phyloP scores from a whole-genome alignment of 164 flowering plant species.

The Saururus chinensis region DNA sequence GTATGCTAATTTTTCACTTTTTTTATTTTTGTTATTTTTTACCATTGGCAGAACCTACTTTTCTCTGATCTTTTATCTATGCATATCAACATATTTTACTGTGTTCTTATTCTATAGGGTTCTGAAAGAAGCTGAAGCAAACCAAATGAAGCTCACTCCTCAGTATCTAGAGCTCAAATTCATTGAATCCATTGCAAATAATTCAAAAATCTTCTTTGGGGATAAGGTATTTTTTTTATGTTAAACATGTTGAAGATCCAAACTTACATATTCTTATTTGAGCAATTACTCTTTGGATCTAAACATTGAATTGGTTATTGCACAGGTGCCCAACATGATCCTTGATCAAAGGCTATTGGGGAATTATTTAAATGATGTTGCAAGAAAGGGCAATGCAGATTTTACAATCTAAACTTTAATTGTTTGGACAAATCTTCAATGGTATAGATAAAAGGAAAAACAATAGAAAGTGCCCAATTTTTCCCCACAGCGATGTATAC shows the following conservation, averaged over 20 bases:
- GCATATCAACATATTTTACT: no score
- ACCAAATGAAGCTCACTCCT: slow-evolving; percentile 83
- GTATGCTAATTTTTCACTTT: no score
- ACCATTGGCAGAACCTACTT: no score
- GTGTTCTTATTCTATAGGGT: slow-evolving; percentile 27
- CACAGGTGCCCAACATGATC: slow-evolving; percentile 79
- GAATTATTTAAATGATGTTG: slow-evolving; percentile 32
- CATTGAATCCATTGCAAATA: slow-evolving; percentile 75
- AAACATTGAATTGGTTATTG: neutral
- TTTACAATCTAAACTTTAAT: neutral
- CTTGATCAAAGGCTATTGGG: slow-evolving; percentile 80
- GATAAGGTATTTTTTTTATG: slow-evolving; percentile 42
- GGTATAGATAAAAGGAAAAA: neutral
- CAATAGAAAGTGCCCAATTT: no score
- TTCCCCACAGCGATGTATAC: no score
- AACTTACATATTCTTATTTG: neutral
- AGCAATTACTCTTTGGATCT: neutral
- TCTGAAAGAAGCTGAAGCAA: slow-evolving; percentile 81
- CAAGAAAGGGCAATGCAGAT: neutral
- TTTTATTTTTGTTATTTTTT: no score
- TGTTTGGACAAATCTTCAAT: neutral
- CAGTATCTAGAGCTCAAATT: slow-evolving; percentile 77
- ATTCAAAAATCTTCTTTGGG: slow-evolving; percentile 86
- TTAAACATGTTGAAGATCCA: neutral
- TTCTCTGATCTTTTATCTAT: no score